Base-by-base conservation (phyloP, 306 rosid genomes). In the Fagus sylvatica region DNA sequence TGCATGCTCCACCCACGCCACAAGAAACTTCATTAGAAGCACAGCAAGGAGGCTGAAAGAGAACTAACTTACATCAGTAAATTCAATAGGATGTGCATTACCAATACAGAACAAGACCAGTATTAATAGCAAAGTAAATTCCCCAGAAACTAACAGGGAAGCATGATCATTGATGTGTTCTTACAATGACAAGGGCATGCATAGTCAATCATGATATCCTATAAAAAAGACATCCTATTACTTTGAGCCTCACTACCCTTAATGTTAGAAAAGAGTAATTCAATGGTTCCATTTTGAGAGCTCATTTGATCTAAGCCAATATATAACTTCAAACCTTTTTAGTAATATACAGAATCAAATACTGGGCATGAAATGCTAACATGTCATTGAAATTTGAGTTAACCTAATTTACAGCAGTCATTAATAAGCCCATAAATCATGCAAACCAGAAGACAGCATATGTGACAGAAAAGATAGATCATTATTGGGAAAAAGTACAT, bases 31-130 rank as follows among this genome's bases (percentile, higher is more conserved):
- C 95, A 69, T 41, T 75, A 73, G 93, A 81, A 74, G 90, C 80
- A 83, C 97, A 95, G 88, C 98, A 95, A 76, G 99, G 98, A 75
- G 98, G 89, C 99, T 95, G 91, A 42, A 82, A 80, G 74, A 67
- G 12, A 68, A 69, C 34, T 55, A 74, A 80, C 46, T 40, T 43
- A 76, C 40, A 69, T 82, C 56, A 78, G 79, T 80, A 56, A 69
- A 40, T 76, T 78, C 79, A 89, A 78, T 43, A 43, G 46, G 68
- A 72, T 74, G 71, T 42, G 22, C 43, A 54, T 28, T 22, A 64
- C 36, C 66, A 7, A 28, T 11, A 74, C 54, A 64, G 33, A 70
- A 73, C 13, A 62, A 56, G 36, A 77, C 53, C 48, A 67, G 33
- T 42, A 66, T 36, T 13, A 43, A 17, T 16, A 17, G n/a, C 49